These are phyloP conservation scores for Xylaria longipes DNA, from an alignment of 495 filamentous ascomycete genomes.

Conservation along the genomic window DNA sequence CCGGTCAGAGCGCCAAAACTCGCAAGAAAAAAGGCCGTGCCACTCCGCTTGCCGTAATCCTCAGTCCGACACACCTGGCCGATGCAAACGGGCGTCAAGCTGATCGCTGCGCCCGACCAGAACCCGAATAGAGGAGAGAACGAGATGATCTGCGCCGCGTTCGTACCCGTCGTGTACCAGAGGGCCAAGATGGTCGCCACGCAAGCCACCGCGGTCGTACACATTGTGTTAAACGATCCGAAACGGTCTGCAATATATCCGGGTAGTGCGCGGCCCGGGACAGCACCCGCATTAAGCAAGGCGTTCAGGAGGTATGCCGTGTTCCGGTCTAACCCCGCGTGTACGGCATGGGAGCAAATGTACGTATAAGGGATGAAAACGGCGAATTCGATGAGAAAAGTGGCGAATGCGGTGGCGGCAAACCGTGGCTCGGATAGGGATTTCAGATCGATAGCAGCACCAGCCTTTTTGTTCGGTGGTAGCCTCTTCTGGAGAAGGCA, in stretches of 20 bases:
- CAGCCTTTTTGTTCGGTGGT: conserved; percentile 21
- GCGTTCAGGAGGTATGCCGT: conserved; percentile 68
- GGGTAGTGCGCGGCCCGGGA: conserved; percentile 72
- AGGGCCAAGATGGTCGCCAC: conserved; percentile 71
- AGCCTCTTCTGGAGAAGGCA: conserved; percentile 21
- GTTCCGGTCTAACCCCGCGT: conserved; percentile 54
- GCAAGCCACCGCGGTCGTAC: conserved; percentile 67
- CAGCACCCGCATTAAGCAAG: conserved; percentile 63
- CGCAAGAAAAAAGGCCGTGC: conserved; percentile 87
- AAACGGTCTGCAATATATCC: conserved; percentile 72
- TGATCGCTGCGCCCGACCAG: conserved; percentile 82
- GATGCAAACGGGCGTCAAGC: conserved; percentile 85
- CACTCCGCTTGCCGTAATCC: conserved; percentile 83
- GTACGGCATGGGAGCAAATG: conserved; percentile 30
- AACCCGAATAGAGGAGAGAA: conserved; percentile 86
- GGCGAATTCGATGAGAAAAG: conserved; percentile 53
- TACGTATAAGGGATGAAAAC: conserved; percentile 49
- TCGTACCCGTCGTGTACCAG: conserved; percentile 77
- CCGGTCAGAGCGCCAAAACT: conserved; percentile 88
- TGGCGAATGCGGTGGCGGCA: conserved; percentile 20
- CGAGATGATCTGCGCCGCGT: conserved; percentile 66
- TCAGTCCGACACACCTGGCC: conserved; percentile 89
- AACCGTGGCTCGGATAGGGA: conserved; percentile 18
- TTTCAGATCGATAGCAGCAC: conserved; percentile 22
- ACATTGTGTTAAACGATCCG: conserved; percentile 58